These are phyloP conservation scores for Proliferodiscus dingleyae DNA, from an alignment of 2,329 filamentous ascomycete species.

Conservation along the genomic window DNA sequence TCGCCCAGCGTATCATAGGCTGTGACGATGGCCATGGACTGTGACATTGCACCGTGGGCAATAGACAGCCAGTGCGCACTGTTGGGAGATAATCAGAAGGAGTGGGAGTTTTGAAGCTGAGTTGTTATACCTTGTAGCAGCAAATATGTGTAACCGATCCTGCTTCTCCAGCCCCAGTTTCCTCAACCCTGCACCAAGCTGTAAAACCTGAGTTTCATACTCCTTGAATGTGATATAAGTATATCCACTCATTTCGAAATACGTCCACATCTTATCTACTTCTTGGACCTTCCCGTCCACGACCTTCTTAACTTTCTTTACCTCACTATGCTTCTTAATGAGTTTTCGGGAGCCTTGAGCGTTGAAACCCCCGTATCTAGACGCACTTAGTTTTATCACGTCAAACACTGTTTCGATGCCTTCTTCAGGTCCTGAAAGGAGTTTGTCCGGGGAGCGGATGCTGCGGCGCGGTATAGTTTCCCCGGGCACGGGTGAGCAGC, in stretches of 20 bases:
- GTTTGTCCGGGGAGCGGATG: constrained; percentile 47
- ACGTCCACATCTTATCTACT: constrained; percentile 81
- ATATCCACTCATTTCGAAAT: constrained; percentile 75
- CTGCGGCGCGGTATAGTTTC: constrained; percentile 63
- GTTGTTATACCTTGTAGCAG: constrained; percentile 51
- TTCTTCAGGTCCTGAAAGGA: constrained; percentile 38
- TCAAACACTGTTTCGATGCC: constrained; percentile 54
- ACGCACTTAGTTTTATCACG: constrained; percentile 61
- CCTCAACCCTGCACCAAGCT: constrained; percentile 64
- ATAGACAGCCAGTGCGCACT: constrained; percentile 40
- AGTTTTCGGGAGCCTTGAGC: constrained; percentile 65
- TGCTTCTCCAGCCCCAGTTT: constrained; percentile 62
- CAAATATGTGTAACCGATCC: constrained; percentile 71
- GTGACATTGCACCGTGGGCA: constrained; percentile 57
- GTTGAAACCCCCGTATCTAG: constrained; percentile 56
- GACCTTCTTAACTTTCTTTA: constrained; percentile 82
- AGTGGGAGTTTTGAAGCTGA: no score
- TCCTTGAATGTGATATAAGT: constrained; percentile 70
- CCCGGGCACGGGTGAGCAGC: constrained; percentile 50
- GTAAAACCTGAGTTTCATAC: constrained; percentile 63
- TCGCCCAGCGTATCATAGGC: constrained; percentile 88
- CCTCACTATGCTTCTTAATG: constrained; percentile 70
- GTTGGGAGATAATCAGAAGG: background rate
- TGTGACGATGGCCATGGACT: constrained; percentile 85
- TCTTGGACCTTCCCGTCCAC: constrained; percentile 72